Conservation (phyloP, 2,329 filamentous ascomycete genomes). For the Herpomyces periplanetae region DNA sequence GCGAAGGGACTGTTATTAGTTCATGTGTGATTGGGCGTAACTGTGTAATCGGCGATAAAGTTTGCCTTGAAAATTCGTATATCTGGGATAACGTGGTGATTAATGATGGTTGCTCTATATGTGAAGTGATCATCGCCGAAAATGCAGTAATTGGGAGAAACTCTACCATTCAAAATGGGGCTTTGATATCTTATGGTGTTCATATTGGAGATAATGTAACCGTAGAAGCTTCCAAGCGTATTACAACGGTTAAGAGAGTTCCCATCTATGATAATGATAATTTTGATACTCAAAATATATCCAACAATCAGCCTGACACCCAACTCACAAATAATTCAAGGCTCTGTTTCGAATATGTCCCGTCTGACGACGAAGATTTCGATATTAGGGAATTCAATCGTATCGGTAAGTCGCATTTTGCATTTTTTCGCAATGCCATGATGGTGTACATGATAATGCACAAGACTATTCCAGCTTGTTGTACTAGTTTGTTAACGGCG, state of each 20-base stretch:
- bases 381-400: no score
- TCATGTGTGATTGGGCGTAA: slow-evolving; percentile 46
- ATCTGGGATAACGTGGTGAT: slow-evolving; percentile 57
- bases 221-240: slow-evolving; percentile 9
- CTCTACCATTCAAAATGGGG: slow-evolving; percentile 26
- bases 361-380: no score
- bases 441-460: no score
- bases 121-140: slow-evolving; percentile 33
- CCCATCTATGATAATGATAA: slow-evolving; percentile 3
- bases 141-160: slow-evolving; percentile 27
- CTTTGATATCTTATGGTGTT: slow-evolving; percentile 41
- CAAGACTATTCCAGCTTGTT: no score
- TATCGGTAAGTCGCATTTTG: no score
- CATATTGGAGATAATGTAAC: slow-evolving; percentile 20
- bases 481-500: no score
- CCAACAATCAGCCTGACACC: neutral
- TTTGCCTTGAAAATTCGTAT: slow-evolving; percentile 34
- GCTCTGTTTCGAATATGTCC: no score
- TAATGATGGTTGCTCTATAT: slow-evolving; percentile 28
- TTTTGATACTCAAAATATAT: no score
- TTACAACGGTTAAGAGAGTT: slow-evolving; percentile 10
- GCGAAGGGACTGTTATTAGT: slow-evolving; percentile 23
- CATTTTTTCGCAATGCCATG: no score
- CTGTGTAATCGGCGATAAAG: slow-evolving; percentile 55
- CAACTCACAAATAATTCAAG: neutral